Percentiles rank a stretch among this genome's conserved stretches.
Conservation (phyloP, 495 filamentous ascomycete species). For the Penicillium parvum region DNA sequence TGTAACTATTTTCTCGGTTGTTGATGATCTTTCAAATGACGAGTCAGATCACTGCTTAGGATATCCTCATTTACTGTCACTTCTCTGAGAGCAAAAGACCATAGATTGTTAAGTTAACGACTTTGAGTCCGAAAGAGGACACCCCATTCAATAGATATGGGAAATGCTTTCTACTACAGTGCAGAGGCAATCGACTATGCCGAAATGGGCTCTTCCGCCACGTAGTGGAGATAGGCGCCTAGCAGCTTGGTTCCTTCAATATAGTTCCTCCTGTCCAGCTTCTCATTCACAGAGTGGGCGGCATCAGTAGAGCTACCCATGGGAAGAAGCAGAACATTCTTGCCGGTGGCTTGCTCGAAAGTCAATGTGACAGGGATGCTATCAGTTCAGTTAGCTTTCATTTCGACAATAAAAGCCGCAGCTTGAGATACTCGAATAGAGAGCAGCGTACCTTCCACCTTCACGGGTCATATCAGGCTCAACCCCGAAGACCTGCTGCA, state of each 20-base stretch:
- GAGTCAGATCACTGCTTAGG: no score
- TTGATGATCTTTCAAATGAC: no score
- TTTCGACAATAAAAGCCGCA: neutral
- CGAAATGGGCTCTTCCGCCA: conserved; percentile 76
- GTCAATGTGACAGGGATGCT: conserved; percentile 96
- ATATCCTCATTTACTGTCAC: no score
- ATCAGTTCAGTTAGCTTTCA: conserved; percentile 16
- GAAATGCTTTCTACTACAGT: neutral
- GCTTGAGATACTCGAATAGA: neutral
- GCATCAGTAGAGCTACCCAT: conserved; percentile 98
- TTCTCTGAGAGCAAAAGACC: no score
- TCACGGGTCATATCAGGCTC: conserved; percentile 95
- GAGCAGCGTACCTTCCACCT: conserved; percentile 68
- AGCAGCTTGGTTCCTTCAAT: conserved; percentile 97
- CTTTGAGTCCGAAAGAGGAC: no score
- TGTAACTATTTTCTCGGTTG: no score
- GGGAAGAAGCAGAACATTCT: conserved; percentile 92
- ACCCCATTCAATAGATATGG: no score
- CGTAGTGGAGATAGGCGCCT: conserved; percentile 94
- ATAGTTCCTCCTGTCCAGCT: conserved; percentile 94
- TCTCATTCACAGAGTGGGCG: conserved; percentile 97
- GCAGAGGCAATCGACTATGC: conserved; percentile 10
- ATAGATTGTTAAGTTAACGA: no score
- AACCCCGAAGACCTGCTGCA: conserved; percentile 85
- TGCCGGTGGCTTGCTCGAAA: conserved; percentile 96